Conservation (phyloP, 169 alveolate genomes). For the Eimeria necatrix region DNA sequence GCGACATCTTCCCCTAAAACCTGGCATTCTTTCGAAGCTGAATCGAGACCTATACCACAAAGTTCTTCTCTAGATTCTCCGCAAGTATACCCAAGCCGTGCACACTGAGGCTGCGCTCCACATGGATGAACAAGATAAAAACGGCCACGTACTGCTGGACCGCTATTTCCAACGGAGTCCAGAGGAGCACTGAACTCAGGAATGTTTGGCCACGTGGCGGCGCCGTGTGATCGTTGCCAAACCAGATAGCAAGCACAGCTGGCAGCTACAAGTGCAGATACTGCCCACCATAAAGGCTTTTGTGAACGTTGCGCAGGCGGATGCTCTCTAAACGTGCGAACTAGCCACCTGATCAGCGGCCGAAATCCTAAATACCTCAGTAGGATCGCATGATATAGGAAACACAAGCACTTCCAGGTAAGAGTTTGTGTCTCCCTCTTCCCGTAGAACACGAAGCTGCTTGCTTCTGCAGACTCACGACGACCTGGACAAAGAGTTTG, state of each 20-base stretch:
- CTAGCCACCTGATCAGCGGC: not conserved
- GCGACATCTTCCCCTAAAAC: conserved; percentile 28
- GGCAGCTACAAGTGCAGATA: not conserved
- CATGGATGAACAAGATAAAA: not conserved
- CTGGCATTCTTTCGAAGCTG: not conserved
- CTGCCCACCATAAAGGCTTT: not conserved
- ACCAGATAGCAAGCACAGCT: not conserved
- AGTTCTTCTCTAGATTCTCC: not conserved
- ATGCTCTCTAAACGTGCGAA: not conserved
- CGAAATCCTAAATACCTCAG: not conserved
- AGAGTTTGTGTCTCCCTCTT: not conserved
- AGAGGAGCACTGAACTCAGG: not conserved
- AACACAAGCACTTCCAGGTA: not conserved
- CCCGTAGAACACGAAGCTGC: not conserved
- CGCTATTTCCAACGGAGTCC: not conserved
- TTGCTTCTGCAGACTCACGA: not conserved
- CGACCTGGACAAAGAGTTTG: not conserved
- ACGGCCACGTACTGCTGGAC: not conserved
- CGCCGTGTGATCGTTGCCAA: not conserved
- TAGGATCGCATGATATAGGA: not conserved
- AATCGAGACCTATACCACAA: conserved; percentile 18
- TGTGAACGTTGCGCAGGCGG: not conserved
- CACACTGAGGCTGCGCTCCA: not conserved
- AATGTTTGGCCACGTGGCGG: not conserved
- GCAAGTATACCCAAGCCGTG: not conserved